phyloP scores from a whole-genome alignment of 1,284 basidiomycete genomes.

The Puccinia novopanici region DNA sequence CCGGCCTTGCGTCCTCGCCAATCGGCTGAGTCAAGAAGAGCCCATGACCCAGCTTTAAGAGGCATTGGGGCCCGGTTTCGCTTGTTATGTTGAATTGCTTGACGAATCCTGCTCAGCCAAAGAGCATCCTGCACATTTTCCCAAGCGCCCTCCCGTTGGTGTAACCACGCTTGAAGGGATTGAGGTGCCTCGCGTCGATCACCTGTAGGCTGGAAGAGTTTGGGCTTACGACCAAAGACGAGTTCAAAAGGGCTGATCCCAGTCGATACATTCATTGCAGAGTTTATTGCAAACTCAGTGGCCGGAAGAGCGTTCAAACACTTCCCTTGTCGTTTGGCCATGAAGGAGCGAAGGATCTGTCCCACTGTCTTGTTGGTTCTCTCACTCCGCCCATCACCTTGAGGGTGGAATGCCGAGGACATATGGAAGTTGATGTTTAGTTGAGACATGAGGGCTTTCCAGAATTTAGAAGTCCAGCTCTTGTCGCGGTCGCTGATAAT shows the following conservation, averaged over 20 bases:
- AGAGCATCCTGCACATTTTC: not conserved
- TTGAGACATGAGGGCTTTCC: conserved; percentile 52
- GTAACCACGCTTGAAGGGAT: not conserved
- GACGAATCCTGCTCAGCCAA: not conserved
- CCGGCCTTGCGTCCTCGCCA: no score
- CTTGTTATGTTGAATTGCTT: not conserved
- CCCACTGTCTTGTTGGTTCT: conserved; percentile 57
- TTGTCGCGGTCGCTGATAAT: conserved; percentile 56
- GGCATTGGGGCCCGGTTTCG: not conserved
- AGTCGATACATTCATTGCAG: conserved; percentile 51
- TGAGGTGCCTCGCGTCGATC: no score
- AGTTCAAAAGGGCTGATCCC: conserved; percentile 51
- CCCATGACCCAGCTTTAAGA: no score
- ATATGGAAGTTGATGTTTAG: not conserved
- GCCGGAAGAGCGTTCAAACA: conserved; percentile 49
- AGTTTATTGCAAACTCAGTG: conserved; percentile 52
- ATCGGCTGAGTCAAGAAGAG: no score
- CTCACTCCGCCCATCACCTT: conserved; percentile 53
- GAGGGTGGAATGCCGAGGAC: conserved; percentile 53
- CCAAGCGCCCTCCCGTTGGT: not conserved
- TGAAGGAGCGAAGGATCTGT: conserved; percentile 52
- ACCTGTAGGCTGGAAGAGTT: no score
- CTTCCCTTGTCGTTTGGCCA: conserved; percentile 54
- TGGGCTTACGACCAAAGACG: conserved; percentile 48
- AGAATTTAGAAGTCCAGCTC: conserved; percentile 55